Evolutionary conservation across 2,329 filamentous ascomycete species (phyloP).

Genomic region (Fusarium chuoi): DNA sequence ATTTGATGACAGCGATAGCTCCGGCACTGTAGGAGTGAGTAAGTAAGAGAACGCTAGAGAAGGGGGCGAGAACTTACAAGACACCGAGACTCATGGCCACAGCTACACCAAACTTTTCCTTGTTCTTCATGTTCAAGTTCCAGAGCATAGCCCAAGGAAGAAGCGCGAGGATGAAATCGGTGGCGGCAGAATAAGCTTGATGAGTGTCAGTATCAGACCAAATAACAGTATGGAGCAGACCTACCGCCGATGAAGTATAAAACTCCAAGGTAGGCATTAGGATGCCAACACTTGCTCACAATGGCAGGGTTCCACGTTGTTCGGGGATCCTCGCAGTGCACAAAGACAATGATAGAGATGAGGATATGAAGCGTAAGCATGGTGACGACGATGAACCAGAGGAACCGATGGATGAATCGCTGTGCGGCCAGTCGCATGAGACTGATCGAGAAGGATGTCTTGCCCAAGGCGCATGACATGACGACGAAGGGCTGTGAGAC

Average conservation of each 20-base stretch:
- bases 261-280: constrained; percentile 17
- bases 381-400: constrained; percentile 25
- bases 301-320: constrained; percentile 31
- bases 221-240: accelerated
- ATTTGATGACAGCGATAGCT: constrained; percentile 29
- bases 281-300: constrained; percentile 28
- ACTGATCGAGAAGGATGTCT: constrained; percentile 31
- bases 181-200: constrained; percentile 25
- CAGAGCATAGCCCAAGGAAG: constrained; percentile 31
- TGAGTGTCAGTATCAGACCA: accelerated
- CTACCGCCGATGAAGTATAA: constrained; percentile 32
- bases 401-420: constrained; percentile 13
- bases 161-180: constrained; percentile 29
- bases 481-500: constrained; percentile 28
- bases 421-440: constrained; percentile 29
- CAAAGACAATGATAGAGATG: constrained; percentile 22
- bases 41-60: accelerated
- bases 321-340: constrained; percentile 24
- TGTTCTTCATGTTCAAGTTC: constrained; percentile 37
- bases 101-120: constrained; percentile 31
- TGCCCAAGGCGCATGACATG: constrained; percentile 30
- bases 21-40: constrained; percentile 11
- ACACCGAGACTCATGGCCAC: constrained; percentile 31
- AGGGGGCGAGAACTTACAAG: not conserved
- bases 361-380: constrained; percentile 27